Evolutionary conservation across 306 rosid genomes (phyloP).

Genomic region (Cucurbita argyrosperma): DNA sequence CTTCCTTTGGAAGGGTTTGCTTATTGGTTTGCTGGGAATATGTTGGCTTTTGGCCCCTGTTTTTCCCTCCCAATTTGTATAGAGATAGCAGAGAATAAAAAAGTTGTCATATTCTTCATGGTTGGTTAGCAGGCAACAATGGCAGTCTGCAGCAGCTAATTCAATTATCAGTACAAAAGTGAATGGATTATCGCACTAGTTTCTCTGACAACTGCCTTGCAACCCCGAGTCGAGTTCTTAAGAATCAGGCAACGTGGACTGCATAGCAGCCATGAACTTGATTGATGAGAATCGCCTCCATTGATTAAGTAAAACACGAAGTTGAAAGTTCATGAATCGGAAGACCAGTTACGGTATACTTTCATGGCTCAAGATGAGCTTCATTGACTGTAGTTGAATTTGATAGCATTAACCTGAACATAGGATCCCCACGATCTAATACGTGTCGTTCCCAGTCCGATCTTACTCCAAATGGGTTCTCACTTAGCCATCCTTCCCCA

Average conservation of each 20-base stretch:
- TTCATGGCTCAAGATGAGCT: not conserved
- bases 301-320: not conserved
- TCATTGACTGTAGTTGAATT: slow-evolving; percentile 21
- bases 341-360: not conserved
- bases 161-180: not conserved
- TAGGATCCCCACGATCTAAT: slow-evolving; percentile 52
- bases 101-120: not conserved
- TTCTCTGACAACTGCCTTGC: not conserved
- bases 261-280: not conserved
- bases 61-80: not conserved
- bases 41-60: not conserved
- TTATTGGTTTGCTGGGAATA: slow-evolving; percentile 1
- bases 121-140: not conserved
- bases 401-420: slow-evolving; percentile 61
- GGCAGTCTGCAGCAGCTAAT: not conserved
- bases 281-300: not conserved
- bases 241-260: not conserved
- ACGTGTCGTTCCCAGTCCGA: slow-evolving; percentile 91
- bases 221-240: not conserved
- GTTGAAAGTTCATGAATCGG: not conserved
- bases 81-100: not conserved
- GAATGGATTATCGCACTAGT: not conserved
- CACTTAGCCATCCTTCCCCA: slow-evolving; percentile 55
- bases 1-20: not conserved
- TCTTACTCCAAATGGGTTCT: slow-evolving; percentile 63